These are phyloP conservation scores for Wickerhamiella dianesei DNA, from an alignment of 805 yeast species.

Conservation along the genomic window DNA sequence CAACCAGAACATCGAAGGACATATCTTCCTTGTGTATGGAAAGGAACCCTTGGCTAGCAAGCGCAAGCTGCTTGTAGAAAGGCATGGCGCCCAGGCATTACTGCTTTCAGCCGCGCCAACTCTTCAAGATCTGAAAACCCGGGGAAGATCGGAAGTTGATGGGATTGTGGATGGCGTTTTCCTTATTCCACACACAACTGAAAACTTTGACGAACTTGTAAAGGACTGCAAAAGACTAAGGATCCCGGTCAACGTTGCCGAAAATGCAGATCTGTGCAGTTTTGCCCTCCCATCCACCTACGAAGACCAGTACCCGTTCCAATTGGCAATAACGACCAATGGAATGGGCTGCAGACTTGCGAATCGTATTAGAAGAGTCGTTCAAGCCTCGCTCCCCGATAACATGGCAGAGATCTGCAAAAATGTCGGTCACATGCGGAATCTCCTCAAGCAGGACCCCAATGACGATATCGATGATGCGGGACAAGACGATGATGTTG, in stretches of 20 bases:
- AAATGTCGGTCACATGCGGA: constrained; percentile 55
- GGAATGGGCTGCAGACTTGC: constrained; percentile 88
- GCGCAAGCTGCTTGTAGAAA: constrained; percentile 9
- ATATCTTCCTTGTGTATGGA: constrained; percentile 15
- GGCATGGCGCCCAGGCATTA: constrained; percentile 12
- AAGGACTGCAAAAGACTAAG: constrained; percentile 43
- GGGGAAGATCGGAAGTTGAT: constrained; percentile 53
- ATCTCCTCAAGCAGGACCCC: constrained; percentile 14
- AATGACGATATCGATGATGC: constrained; percentile 22
- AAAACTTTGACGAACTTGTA: constrained; percentile 32
- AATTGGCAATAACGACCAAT: constrained; percentile 69
- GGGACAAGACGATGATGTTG: constrained; percentile 38
- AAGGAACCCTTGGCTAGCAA: constrained; percentile 8
- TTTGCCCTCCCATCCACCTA: constrained; percentile 65
- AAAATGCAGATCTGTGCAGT: constrained; percentile 55
- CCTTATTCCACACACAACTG: constrained; percentile 27
- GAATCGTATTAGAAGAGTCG: constrained; percentile 62
- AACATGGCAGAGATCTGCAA: constrained; percentile 57
- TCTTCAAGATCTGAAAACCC: constrained; percentile 33
- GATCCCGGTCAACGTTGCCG: constrained; percentile 73
- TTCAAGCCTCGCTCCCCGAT: constrained; percentile 43
- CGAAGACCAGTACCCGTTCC: constrained; percentile 51
- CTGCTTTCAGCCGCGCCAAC: constrained; percentile 6
- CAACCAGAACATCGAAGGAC: constrained; percentile 11
- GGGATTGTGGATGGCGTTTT: constrained; percentile 64